Conservation (phyloP, 2,329 filamentous ascomycete species). For the Neofusicoccum cordaticola region DNA sequence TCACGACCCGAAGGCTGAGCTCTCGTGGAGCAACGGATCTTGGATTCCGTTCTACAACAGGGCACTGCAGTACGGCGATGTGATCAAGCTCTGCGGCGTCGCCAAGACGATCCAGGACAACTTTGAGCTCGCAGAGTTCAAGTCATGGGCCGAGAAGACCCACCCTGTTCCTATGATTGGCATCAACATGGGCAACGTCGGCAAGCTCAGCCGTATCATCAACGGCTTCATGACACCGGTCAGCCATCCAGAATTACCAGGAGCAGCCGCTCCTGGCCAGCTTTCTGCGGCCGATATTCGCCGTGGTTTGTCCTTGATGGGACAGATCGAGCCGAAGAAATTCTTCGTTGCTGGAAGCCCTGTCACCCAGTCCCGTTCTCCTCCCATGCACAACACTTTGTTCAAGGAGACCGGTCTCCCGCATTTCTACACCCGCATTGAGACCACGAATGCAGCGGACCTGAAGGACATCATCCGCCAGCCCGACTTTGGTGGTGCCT, state of each 20-base stretch:
- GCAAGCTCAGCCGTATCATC: constrained; percentile 84
- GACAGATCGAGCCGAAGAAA: constrained; percentile 69
- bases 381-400: constrained; percentile 82
- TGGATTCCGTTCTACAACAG: constrained; percentile 91
- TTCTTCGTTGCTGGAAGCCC: constrained; percentile 90
- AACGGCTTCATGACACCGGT: constrained; percentile 95
- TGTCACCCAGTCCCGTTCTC: constrained; percentile 77
- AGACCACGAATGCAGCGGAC: constrained; percentile 63
- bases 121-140: constrained; percentile 79
- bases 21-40: constrained; percentile 89
- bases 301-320: constrained; percentile 71
- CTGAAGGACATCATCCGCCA: constrained; percentile 65
- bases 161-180: constrained; percentile 85
- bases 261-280: constrained; percentile 91
- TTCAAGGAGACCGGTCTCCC: constrained; percentile 77
- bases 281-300: constrained; percentile 88
- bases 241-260: constrained; percentile 82
- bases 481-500: constrained; percentile 83
- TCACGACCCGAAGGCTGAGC: constrained; percentile 74
- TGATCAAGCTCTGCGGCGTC: constrained; percentile 90
- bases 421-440: constrained; percentile 72
- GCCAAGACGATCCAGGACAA: constrained; percentile 80
- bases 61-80: constrained; percentile 82
- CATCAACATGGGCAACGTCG: constrained; percentile 88
- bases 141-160: constrained; percentile 66